phyloP scores from a whole-genome alignment of 441 rosid genomes.

The Adansonia gregorii region DNA sequence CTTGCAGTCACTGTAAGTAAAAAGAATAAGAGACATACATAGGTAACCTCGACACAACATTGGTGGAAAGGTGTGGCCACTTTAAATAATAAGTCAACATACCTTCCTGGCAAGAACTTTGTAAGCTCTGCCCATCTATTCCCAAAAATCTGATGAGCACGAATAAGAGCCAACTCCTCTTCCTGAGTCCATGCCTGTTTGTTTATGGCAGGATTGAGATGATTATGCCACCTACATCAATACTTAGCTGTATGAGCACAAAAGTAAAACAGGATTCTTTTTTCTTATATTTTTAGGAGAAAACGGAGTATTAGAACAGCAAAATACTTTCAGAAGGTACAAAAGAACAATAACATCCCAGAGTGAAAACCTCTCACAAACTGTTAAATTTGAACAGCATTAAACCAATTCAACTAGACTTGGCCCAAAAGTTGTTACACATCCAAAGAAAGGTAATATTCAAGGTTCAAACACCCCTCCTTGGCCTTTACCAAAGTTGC shows the following conservation, averaged over 20 bases:
- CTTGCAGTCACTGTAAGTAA: background rate
- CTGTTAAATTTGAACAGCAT: background rate
- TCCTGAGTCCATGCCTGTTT: slow-evolving; percentile 99
- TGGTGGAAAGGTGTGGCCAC: slow-evolving; percentile 18
- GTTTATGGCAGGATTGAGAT: slow-evolving; percentile 94
- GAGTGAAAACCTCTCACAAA: background rate
- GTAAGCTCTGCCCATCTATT: slow-evolving; percentile 99
- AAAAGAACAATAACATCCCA: background rate
- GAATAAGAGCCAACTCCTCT: slow-evolving; percentile 94
- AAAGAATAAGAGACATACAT: slow-evolving; percentile 1
- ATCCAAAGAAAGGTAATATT: background rate
- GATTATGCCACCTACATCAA: slow-evolving; percentile 83
- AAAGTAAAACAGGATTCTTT: background rate
- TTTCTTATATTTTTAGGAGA: background rate
- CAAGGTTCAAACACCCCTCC: background rate
- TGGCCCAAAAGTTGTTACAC: background rate
- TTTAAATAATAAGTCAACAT: slow-evolving; percentile 32
- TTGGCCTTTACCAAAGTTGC: background rate
- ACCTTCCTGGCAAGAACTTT: slow-evolving; percentile 99
- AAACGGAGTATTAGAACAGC: background rate
- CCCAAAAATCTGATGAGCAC: slow-evolving; percentile 94
- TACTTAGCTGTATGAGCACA: slow-evolving; percentile 24
- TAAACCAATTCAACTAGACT: slow-evolving; percentile 2
- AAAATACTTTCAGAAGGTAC: background rate
- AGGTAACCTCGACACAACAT: background rate